Percentiles rank a stretch among this genome's conserved stretches.
Conservation (phyloP, 768 basidiomycete genomes). For the Boletus sensibilis region DNA sequence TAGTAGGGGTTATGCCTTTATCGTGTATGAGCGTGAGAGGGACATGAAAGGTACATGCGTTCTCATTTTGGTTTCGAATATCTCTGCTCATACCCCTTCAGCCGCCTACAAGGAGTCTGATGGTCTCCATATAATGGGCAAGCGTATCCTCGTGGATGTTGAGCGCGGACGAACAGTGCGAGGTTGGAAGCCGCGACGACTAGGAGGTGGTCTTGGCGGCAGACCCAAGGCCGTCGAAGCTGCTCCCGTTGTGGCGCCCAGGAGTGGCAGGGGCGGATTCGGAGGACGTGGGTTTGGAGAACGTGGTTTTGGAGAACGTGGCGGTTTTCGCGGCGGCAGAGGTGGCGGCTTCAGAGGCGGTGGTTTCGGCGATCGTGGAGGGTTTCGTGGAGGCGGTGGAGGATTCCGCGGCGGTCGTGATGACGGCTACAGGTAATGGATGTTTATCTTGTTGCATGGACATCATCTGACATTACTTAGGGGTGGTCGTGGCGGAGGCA, state of each 20-base stretch:
- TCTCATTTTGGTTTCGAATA: slow-evolving; percentile 11
- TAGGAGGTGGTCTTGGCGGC: slow-evolving; percentile 99
- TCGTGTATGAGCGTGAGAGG: slow-evolving; percentile 96
- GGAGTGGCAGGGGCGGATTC: slow-evolving; percentile 40
- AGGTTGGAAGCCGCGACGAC: slow-evolving; percentile 95
- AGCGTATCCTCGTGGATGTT: slow-evolving; percentile 95
- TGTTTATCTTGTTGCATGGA: neutral
- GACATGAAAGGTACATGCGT: slow-evolving; percentile 90
- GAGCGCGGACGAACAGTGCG: slow-evolving; percentile 97
- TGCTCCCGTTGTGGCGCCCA: slow-evolving; percentile 28
- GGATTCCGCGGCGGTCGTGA: slow-evolving; percentile 40
- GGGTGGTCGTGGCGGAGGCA: slow-evolving; percentile 69
- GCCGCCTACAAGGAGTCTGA: slow-evolving; percentile 99
- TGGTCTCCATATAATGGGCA: slow-evolving; percentile 92
- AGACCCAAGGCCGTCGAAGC: slow-evolving; percentile 78
- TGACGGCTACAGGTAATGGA: slow-evolving; percentile 51
- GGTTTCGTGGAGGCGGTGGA: slow-evolving; percentile 40
- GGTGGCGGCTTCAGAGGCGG: slow-evolving; percentile 48
- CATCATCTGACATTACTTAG: slow-evolving; percentile 32
- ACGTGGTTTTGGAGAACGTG: slow-evolving; percentile 35
- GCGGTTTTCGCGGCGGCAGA: slow-evolving; percentile 42
- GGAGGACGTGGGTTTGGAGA: slow-evolving; percentile 43
- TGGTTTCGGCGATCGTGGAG: slow-evolving; percentile 41
- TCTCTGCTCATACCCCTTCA: slow-evolving; percentile 32
- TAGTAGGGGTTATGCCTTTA: slow-evolving; percentile 90